Percentiles rank a stretch among this genome's conserved stretches.
phyloP scores from a whole-genome alignment of 805 yeast species.

The Metschnikowia noctiluminum region DNA sequence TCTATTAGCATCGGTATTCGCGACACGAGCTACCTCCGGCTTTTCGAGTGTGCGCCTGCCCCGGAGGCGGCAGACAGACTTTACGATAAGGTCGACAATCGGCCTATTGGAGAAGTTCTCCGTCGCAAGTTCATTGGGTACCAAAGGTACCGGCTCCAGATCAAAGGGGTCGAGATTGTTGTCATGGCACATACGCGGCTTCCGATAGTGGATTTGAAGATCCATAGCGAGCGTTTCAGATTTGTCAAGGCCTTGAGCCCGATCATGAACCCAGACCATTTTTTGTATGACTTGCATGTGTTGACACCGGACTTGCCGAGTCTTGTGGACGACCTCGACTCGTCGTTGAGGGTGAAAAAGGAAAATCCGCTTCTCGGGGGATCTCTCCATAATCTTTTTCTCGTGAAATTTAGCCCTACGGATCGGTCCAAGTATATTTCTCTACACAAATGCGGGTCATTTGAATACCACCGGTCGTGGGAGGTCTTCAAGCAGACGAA shows the following conservation, averaged over 20 bases:
- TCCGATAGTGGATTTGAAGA: conserved; percentile 10
- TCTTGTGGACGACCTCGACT: conserved; percentile 10
- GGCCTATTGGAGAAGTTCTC: conserved; percentile 6
- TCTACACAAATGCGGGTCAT: conserved; percentile 7
- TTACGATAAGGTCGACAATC: conserved; percentile 12
- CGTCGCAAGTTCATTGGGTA: conserved; percentile 8
- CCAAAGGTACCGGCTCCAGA: conserved; percentile 9
- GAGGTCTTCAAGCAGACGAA: conserved; percentile 4
- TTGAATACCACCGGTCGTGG: conserved; percentile 9
- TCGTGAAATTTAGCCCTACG: background rate
- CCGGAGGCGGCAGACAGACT: conserved; percentile 13
- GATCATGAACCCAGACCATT: conserved; percentile 4
- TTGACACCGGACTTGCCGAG: conserved; percentile 6
- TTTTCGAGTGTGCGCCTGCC: conserved; percentile 9
- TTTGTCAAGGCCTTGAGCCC: conserved; percentile 6
- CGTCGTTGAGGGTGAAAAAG: conserved; percentile 5
- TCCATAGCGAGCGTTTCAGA: conserved; percentile 7
- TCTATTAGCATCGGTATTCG: conserved; percentile 5
- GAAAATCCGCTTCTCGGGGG: conserved; percentile 6
- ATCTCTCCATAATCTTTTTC: background rate
- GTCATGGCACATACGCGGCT: conserved; percentile 9
- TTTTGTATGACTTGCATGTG: conserved; percentile 9
- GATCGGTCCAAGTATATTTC: conserved; percentile 5
- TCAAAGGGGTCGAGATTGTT: conserved; percentile 5
- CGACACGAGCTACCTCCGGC: conserved; percentile 4